phyloP scores from a whole-genome alignment of 208 protist genomes.

The Acanthamoeba culbertsoni region DNA sequence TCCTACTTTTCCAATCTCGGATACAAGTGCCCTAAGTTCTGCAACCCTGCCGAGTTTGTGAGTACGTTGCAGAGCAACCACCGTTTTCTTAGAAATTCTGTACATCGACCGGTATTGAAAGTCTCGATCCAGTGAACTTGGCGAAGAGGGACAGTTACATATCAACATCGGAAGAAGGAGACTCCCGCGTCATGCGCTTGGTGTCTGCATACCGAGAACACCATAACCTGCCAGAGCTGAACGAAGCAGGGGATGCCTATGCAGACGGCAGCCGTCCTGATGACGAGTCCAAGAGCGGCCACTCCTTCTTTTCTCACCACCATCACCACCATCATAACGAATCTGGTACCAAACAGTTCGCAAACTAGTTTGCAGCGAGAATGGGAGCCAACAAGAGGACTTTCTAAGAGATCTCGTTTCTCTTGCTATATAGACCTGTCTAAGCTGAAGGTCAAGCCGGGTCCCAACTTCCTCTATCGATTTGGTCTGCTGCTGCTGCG shows the following conservation, averaged over 20 bases:
- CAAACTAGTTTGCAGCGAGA: too few species aligned
- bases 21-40: slow-evolving; percentile 59
- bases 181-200: not conserved
- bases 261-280: not conserved
- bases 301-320: not conserved
- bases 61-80: not conserved
- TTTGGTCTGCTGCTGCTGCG: not conserved
- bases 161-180: not conserved
- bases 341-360: not conserved
- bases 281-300: not conserved
- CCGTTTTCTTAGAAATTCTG: not conserved
- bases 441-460: not conserved
- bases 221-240: not conserved
- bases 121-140: not conserved
- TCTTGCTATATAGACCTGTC: not conserved
- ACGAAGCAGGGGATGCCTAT: not conserved
- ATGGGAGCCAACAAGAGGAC: not conserved
- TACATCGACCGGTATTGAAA: too few species aligned
- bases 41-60: slow-evolving; percentile 63
- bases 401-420: not conserved
- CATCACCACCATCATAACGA: not conserved
- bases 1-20: slow-evolving; percentile 56
- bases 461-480: slow-evolving; percentile 22
- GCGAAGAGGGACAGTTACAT: slow-evolving; percentile 52
- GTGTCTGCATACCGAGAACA: not conserved